These are phyloP conservation scores for Paxillus rubicundulus DNA, from an alignment of 768 basidiomycete species.

Conservation along the genomic window DNA sequence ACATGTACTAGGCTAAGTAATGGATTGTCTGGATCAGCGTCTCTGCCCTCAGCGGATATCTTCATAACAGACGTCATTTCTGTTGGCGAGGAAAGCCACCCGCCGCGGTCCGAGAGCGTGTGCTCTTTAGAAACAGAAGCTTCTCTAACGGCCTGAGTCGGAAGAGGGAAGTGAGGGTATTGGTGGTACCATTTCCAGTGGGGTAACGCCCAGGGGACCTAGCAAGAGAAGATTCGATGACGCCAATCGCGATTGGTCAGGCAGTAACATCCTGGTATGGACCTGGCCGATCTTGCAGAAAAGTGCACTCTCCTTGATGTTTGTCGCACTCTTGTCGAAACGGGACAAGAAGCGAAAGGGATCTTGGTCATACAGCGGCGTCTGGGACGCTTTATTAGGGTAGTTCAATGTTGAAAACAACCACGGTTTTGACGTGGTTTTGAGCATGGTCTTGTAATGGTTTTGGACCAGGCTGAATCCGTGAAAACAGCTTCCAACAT, in stretches of 20 bases:
- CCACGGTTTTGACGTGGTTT: too few species aligned
- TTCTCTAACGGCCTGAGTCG: constrained; percentile 47
- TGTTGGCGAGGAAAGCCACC: constrained; percentile 42
- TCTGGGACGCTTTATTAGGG: constrained; percentile 7
- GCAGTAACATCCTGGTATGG: not conserved
- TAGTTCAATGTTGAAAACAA: too few species aligned
- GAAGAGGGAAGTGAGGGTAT: constrained; percentile 50
- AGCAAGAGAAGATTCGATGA: not conserved
- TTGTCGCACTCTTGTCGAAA: constrained; percentile 58
- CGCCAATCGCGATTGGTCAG: too few species aligned
- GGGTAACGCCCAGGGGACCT: constrained; percentile 54
- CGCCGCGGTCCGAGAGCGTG: constrained; percentile 51
- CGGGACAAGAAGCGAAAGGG: constrained; percentile 53
- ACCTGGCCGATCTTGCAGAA: constrained; percentile 53
- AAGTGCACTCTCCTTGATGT: constrained; percentile 53
- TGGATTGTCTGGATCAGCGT: constrained; percentile 36
- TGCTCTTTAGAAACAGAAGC: constrained; percentile 50
- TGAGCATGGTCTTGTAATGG: too few species aligned
- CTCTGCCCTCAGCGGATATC: constrained; percentile 42
- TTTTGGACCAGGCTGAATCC: too few species aligned
- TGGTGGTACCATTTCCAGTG: constrained; percentile 61
- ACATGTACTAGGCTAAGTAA: constrained; percentile 50
- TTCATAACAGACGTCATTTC: constrained; percentile 31
- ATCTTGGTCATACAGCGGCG: constrained; percentile 30
- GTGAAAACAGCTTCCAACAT: too few species aligned